These are phyloP conservation scores for Lipomyces lipofer DNA, from an alignment of 805 yeast species.

Conservation along the genomic window DNA sequence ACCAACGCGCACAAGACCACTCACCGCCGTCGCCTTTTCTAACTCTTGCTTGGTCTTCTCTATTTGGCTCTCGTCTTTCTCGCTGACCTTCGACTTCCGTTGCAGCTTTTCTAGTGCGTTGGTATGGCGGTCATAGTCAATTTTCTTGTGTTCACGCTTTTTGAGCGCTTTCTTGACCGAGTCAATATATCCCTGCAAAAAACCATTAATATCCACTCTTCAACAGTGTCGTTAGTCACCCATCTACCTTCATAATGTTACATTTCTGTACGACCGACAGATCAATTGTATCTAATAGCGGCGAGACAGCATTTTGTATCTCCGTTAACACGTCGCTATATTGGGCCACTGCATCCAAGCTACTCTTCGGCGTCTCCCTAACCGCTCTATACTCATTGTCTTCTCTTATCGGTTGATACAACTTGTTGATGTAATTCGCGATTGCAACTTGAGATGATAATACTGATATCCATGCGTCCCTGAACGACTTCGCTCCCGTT, in stretches of 20 bases:
- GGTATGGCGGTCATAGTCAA: slow-evolving; percentile 41
- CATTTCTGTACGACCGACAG: slow-evolving; percentile 30
- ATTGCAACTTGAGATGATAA: slow-evolving; percentile 30
- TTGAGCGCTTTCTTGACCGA: slow-evolving; percentile 38
- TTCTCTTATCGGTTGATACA: slow-evolving; percentile 37
- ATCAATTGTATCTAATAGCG: slow-evolving; percentile 34
- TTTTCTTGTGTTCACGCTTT: slow-evolving; percentile 43
- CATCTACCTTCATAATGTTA: slow-evolving; percentile 29
- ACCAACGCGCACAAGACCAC: background rate
- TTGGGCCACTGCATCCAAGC: slow-evolving; percentile 34
- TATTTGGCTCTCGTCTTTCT: slow-evolving; percentile 36
- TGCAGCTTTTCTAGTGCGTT: slow-evolving; percentile 38
- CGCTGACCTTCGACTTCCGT: slow-evolving; percentile 35
- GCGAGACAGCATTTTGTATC: slow-evolving; percentile 32
- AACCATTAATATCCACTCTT: too few relatives aligned
- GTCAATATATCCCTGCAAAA: slow-evolving; percentile 33
- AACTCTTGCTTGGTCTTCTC: slow-evolving; percentile 37
- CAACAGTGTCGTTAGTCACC: too few relatives aligned
- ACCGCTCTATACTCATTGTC: slow-evolving; percentile 33
- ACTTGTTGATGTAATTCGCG: slow-evolving; percentile 25
- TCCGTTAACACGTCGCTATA: slow-evolving; percentile 33
- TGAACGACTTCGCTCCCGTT: slow-evolving; percentile 33
- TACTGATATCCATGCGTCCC: slow-evolving; percentile 34
- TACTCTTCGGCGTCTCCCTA: slow-evolving; percentile 38
- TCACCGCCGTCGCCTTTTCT: slow-evolving; percentile 35